Percentiles rank a stretch among this genome's conserved stretches.
phyloP scores from a whole-genome alignment of 1,284 basidiomycete species.

The Sanghuangporus weigelae region DNA sequence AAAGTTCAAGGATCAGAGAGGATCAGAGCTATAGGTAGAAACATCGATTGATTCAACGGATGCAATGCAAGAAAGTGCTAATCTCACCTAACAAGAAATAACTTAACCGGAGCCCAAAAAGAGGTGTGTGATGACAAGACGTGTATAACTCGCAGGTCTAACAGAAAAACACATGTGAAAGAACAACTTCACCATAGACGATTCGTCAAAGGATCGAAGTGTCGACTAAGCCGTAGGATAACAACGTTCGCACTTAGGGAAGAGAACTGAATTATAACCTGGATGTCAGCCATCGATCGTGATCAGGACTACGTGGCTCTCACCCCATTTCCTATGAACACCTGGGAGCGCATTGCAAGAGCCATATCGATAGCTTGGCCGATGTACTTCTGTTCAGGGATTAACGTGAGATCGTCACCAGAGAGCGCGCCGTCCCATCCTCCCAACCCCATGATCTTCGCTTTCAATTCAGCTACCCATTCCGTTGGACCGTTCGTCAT shows the following conservation, averaged over 20 bases:
- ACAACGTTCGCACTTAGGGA: slow-evolving; percentile 26
- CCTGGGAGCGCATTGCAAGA: slow-evolving; percentile 33
- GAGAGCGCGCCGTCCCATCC: slow-evolving; percentile 18
- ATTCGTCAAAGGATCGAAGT: background rate
- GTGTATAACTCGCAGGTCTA: background rate
- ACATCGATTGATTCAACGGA: too few relatives aligned
- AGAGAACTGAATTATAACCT: slow-evolving; percentile 22
- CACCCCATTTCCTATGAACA: slow-evolving; percentile 41
- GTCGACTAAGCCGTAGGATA: slow-evolving; percentile 22
- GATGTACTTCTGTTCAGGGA: slow-evolving; percentile 28
- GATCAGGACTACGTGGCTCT: slow-evolving; percentile 15
- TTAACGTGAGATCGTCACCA: slow-evolving; percentile 19
- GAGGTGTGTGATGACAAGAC: background rate
- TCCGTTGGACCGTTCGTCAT: slow-evolving; percentile 33
- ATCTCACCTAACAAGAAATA: too few relatives aligned
- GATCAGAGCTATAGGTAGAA: background rate
- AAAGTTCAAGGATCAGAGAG: background rate
- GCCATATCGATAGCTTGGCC: slow-evolving; percentile 36
- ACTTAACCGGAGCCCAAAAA: background rate
- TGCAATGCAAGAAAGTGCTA: too few relatives aligned
- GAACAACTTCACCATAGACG: slow-evolving; percentile 3
- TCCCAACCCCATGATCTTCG: slow-evolving; percentile 13
- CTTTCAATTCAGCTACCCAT: slow-evolving; percentile 28
- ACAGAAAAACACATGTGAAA: background rate
- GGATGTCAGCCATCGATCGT: background rate